Percentiles rank a stretch among this genome's conserved stretches.
Evolutionary conservation across 495 filamentous ascomycete genomes (phyloP).

Genomic region (Achaetomiella virescens): DNA sequence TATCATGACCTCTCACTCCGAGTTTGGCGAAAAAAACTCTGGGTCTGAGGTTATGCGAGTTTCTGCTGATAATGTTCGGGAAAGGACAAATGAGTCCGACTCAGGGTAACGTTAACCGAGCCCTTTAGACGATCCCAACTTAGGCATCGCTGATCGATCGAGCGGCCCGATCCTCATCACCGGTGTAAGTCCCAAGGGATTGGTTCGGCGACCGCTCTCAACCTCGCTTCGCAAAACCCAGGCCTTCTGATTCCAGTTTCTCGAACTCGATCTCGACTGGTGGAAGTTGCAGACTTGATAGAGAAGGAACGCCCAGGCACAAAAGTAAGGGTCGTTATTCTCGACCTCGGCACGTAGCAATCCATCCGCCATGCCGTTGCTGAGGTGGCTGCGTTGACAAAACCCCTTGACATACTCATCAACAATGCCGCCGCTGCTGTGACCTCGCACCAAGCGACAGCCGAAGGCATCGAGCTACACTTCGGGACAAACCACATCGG

Average conservation of each 20-base stretch:
- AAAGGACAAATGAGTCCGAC: conserved; percentile 36
- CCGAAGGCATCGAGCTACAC: conserved; percentile 51
- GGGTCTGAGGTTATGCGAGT: conserved; percentile 38
- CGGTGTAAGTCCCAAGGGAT: conserved; percentile 49
- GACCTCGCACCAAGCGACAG: conserved; percentile 29
- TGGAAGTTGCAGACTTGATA: conserved; percentile 41
- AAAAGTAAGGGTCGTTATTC: conserved; percentile 33
- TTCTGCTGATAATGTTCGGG: conserved; percentile 36
- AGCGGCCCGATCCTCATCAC: conserved; percentile 39
- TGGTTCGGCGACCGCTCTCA: conserved; percentile 45
- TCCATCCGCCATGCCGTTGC: conserved; percentile 39
- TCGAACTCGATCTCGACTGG: conserved; percentile 45
- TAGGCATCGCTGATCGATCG: not conserved
- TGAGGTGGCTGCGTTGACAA: conserved; percentile 34
- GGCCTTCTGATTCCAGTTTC: conserved; percentile 49
- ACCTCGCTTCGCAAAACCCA: conserved; percentile 49
- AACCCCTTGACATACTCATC: conserved; percentile 47
- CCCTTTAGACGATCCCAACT: not conserved
- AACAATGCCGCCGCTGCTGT: conserved; percentile 49
- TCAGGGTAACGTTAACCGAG: too few species aligned
- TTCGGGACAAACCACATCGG: conserved; percentile 55
- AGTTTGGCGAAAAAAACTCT: conserved; percentile 40
- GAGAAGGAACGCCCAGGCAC: conserved; percentile 26
- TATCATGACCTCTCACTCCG: conserved; percentile 36
- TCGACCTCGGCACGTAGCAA: conserved; percentile 45